phyloP scores from a whole-genome alignment of 371 early-diverging fungal species.

The Mortierella polycephala region DNA sequence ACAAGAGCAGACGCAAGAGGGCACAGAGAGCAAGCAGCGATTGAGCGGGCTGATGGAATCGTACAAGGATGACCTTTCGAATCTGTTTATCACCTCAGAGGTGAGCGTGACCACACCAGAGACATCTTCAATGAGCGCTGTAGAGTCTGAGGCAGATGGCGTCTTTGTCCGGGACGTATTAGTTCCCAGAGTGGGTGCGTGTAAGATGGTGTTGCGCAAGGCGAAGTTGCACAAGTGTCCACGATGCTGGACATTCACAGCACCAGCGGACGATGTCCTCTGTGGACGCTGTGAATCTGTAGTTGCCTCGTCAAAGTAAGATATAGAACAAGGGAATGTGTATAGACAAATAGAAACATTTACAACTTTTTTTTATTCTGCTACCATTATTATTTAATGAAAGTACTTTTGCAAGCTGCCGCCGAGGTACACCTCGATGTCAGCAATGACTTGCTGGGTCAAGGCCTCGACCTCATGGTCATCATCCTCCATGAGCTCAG shows the following conservation, averaged over 20 bases:
- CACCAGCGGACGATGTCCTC: slow-evolving; percentile 24
- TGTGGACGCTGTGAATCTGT: slow-evolving; percentile 44
- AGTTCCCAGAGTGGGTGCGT: slow-evolving; percentile 40
- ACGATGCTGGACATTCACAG: slow-evolving; percentile 52
- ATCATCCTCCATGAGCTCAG: slow-evolving; percentile 94
- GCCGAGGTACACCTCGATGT: slow-evolving; percentile 90
- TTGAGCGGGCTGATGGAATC: slow-evolving; percentile 7
- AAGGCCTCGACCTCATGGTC: slow-evolving; percentile 81
- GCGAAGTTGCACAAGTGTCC: slow-evolving; percentile 54
- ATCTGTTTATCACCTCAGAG: slow-evolving; percentile 62
- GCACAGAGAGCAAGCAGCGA: slow-evolving; percentile 42
- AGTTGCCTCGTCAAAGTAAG: slow-evolving; percentile 9
- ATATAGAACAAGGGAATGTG: too few relatives aligned
- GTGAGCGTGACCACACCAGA: slow-evolving; percentile 21
- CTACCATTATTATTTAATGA: slow-evolving; percentile 56
- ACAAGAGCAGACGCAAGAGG: slow-evolving; percentile 6
- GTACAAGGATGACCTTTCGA: slow-evolving; percentile 39
- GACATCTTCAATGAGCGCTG: background rate
- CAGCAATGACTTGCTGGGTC: slow-evolving; percentile 84
- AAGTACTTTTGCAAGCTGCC: slow-evolving; percentile 87
- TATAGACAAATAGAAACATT: too few relatives aligned
- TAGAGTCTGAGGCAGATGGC: background rate
- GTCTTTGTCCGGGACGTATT: slow-evolving; percentile 29
- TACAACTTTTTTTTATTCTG: too few relatives aligned
- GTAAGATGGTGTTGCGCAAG: slow-evolving; percentile 46